These are phyloP conservation scores for Athelia psychrophila DNA, from an alignment of 1,284 basidiomycete species.

Conservation along the genomic window DNA sequence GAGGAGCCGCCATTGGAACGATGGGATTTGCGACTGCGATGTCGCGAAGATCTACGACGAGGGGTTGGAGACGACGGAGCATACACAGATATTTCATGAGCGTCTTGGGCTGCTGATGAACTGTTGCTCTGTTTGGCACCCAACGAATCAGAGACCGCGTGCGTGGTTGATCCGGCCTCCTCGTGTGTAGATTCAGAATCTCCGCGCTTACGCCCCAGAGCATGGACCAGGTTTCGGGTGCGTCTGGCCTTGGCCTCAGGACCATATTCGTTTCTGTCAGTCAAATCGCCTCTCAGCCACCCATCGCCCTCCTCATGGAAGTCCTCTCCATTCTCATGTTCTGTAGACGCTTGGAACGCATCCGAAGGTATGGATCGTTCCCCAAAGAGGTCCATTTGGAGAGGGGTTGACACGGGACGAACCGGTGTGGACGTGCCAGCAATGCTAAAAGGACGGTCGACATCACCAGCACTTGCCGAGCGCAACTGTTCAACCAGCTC, in stretches of 20 bases:
- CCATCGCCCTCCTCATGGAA: not conserved
- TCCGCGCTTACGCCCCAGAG: not conserved
- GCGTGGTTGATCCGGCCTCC: not conserved
- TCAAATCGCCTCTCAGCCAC: not conserved
- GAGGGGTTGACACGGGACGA: not conserved
- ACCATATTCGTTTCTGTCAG: not conserved
- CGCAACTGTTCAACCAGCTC: conserved; percentile 29
- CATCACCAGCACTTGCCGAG: conserved; percentile 12
- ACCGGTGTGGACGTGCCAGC: not conserved
- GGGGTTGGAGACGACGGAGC: not conserved
- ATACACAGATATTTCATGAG: not conserved
- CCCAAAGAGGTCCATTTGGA: not conserved
- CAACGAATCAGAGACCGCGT: not conserved
- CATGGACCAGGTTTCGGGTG: not conserved
- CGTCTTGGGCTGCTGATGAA: not conserved
- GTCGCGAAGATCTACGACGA: not conserved
- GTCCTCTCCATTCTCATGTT: not conserved
- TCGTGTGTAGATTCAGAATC: conserved; percentile 1
- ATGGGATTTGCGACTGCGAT: not conserved
- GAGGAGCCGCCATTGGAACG: not conserved
- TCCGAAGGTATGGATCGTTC: not conserved
- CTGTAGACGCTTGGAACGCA: too few species aligned
- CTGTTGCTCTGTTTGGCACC: not conserved
- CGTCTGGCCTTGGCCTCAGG: not conserved
- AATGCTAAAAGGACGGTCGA: not conserved